Conservation (phyloP, 106 monocot species). For the Iris macrosiphon region DNA sequence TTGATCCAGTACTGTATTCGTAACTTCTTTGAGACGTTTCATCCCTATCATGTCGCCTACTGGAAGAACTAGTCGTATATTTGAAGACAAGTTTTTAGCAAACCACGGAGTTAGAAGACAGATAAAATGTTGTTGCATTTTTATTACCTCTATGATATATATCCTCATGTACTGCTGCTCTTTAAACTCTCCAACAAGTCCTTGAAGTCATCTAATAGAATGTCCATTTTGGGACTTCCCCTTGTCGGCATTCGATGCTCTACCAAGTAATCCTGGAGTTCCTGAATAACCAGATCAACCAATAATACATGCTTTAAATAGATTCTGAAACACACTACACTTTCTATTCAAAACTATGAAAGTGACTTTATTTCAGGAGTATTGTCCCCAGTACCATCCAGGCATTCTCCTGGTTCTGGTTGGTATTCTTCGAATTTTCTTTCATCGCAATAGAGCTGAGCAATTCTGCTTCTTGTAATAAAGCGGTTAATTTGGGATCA, state of each 20-base stretch:
- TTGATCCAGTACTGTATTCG: slow-evolving; percentile 20
- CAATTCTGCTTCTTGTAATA: slow-evolving; percentile 78
- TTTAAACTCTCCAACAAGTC: slow-evolving; percentile 56
- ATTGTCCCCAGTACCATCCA: slow-evolving; percentile 59
- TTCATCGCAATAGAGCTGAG: slow-evolving; percentile 68
- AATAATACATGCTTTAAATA: not conserved
- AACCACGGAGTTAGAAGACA: too few species aligned
- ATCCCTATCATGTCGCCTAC: slow-evolving; percentile 21
- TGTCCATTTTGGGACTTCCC: slow-evolving; percentile 30
- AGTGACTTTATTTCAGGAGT: too few species aligned
- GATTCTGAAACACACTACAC: not conserved
- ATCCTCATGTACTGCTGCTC: slow-evolving; percentile 20
- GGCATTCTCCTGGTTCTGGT: slow-evolving; percentile 63
- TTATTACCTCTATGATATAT: slow-evolving; percentile 31
- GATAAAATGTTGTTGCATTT: not conserved
- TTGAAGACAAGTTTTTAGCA: not conserved
- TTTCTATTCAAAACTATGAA: too few species aligned
- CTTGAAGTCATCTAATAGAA: slow-evolving; percentile 51
- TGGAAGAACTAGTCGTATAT: not conserved
- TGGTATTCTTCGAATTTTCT: slow-evolving; percentile 47
- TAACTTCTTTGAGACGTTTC: slow-evolving; percentile 20
- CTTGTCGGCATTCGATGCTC: slow-evolving; percentile 18
- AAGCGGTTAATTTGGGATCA: slow-evolving; percentile 71
- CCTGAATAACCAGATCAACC: slow-evolving; percentile 35
- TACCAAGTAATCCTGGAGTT: slow-evolving; percentile 61